Evolutionary conservation across 371 early-diverging fungal species (phyloP).

Genomic region (Mucor circinelloides): DNA sequence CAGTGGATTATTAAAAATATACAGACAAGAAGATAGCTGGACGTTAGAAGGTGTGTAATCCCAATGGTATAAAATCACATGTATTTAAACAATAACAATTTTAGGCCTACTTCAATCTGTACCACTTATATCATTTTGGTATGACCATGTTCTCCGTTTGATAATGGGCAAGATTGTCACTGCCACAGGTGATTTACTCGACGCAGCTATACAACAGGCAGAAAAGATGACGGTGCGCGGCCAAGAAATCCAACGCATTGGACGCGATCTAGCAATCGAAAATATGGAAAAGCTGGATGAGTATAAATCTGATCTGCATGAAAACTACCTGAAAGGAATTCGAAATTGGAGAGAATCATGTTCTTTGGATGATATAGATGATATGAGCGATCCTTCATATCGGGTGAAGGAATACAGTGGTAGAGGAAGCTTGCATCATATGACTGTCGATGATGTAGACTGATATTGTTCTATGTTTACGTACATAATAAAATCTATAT

Average conservation of each 20-base stretch:
- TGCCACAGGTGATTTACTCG: constrained; percentile 60
- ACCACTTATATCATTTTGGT: constrained; percentile 69
- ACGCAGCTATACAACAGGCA: constrained; percentile 55
- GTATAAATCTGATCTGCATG: constrained; percentile 45
- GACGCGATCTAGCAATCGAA: constrained; percentile 45
- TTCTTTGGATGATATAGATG: not conserved
- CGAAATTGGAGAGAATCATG: constrained; percentile 37
- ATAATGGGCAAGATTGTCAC: constrained; percentile 57
- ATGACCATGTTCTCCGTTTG: constrained; percentile 62
- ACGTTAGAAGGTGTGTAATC: constrained; percentile 53
- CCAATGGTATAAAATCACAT: not conserved
- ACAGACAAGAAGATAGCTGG: constrained; percentile 66
- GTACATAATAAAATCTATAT: no score
- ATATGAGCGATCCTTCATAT: not conserved
- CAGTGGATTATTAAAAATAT: constrained; percentile 55
- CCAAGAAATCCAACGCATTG: constrained; percentile 46
- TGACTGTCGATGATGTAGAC: not conserved
- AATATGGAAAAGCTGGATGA: constrained; percentile 50
- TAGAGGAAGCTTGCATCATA: not conserved
- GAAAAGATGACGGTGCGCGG: constrained; percentile 46
- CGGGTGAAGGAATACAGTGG: not conserved
- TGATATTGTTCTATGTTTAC: no score
- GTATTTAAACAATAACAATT: not conserved
- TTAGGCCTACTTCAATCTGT: constrained; percentile 61
- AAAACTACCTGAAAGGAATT: constrained; percentile 44